phyloP scores from a whole-genome alignment of 2,329 filamentous ascomycete species.

The Phialemoniopsis sp. region DNA sequence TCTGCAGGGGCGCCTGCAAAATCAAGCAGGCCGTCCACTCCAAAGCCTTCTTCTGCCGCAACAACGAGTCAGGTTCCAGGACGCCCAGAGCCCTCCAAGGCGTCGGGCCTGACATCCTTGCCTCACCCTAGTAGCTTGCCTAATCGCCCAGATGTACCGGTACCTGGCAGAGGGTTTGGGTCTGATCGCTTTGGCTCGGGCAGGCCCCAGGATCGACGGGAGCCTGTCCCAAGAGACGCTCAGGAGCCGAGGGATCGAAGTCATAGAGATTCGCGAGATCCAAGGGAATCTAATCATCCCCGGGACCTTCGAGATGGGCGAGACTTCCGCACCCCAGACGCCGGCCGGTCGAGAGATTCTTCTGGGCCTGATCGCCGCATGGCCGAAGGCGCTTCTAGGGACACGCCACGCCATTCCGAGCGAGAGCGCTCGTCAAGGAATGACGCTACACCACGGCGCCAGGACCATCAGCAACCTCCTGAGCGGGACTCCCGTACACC shows the following conservation, averaged over 20 bases:
- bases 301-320: constrained; percentile 25
- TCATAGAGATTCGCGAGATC: constrained; percentile 24
- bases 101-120: constrained; percentile 25
- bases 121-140: constrained; percentile 20
- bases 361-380: constrained; percentile 34
- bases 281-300: constrained; percentile 30
- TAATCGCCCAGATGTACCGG: constrained; percentile 18
- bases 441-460: constrained; percentile 23
- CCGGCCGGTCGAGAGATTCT: constrained; percentile 34
- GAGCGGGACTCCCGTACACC: constrained; percentile 21
- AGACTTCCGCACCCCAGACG: constrained; percentile 28
- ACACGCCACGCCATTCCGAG: constrained; percentile 29
- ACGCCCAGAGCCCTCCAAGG: constrained; percentile 24
- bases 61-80: constrained; percentile 2
- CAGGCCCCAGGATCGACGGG: constrained; percentile 11
- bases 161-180: constrained; percentile 6
- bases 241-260: constrained; percentile 24
- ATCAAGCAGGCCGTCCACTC: constrained; percentile 19
- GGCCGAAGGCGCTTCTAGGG: constrained; percentile 27
- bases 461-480: constrained; percentile 24
- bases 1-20: constrained; percentile 5
- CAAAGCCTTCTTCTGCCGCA: constrained; percentile 13
- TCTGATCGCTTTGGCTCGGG: constrained; percentile 17
- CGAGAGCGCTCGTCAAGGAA: constrained; percentile 27
- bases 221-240: constrained; percentile 15